These are phyloP conservation scores for Penicillium sp. DNA, from an alignment of 2,329 filamentous ascomycete genomes.

Conservation along the genomic window DNA sequence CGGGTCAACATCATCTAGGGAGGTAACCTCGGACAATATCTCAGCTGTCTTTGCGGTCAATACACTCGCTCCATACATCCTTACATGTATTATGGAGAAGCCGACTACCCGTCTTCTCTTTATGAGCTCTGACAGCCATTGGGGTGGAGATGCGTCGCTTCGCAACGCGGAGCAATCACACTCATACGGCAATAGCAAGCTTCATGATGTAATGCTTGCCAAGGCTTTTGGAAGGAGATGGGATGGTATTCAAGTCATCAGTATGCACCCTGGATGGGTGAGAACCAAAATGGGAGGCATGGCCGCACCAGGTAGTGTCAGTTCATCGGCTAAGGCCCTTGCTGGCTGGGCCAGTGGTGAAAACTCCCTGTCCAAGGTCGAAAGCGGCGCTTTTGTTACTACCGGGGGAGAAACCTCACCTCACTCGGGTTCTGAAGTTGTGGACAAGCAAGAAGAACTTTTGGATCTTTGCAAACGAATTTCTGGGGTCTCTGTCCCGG, in stretches of 20 bases:
- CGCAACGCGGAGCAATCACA: constrained; percentile 39
- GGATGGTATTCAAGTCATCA: constrained; percentile 53
- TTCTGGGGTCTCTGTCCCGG: constrained; percentile 16
- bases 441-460: constrained; percentile 34
- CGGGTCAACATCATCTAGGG: constrained; percentile 37
- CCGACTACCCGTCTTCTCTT: constrained; percentile 57
- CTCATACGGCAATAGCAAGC: constrained; percentile 60
- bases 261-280: constrained; percentile 60
- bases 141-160: constrained; percentile 50
- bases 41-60: constrained; percentile 61
- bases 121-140: constrained; percentile 58
- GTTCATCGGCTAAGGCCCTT: constrained; percentile 54
- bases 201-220: constrained; percentile 61
- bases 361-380: constrained; percentile 22
- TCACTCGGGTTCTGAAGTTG: constrained; percentile 31
- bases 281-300: constrained; percentile 59
- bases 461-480: constrained; percentile 30
- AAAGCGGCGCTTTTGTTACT: constrained; percentile 24
- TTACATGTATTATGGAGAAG: constrained; percentile 54
- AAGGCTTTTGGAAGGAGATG: constrained; percentile 56
- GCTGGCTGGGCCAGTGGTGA: constrained; percentile 48
- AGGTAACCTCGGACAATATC: constrained; percentile 52
- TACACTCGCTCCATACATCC: constrained; percentile 61
- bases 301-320: constrained; percentile 53
- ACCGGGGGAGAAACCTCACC: constrained; percentile 25